A percentile compares a stretch with the other conserved stretches of the same genome.
phyloP scores from a whole-genome alignment of 2,329 filamentous ascomycete genomes.

The Pseudogymnoascus sp. region DNA sequence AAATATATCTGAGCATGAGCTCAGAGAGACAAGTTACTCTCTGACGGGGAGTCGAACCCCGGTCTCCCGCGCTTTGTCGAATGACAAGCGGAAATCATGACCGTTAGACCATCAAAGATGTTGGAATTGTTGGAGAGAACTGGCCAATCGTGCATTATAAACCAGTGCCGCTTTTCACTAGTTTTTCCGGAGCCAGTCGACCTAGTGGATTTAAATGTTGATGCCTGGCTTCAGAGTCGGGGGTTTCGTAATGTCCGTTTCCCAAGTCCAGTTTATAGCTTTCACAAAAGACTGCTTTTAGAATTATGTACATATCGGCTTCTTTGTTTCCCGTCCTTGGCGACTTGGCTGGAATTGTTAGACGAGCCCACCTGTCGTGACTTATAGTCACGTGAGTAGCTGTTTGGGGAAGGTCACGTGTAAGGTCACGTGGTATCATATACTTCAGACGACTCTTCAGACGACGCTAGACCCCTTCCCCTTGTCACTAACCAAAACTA shows the following conservation, averaged over 20 bases:
- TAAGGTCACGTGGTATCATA: background rate
- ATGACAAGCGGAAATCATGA: conserved; percentile 25
- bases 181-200: background rate
- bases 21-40: conserved; percentile 16
- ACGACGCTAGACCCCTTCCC: background rate
- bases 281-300: background rate
- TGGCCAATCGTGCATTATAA: background rate
- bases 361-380: no score
- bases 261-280: background rate
- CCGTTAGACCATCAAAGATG: conserved; percentile 23
- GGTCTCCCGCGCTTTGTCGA: conserved; percentile 21
- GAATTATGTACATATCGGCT: conserved; percentile 3
- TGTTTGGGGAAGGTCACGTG: no score
- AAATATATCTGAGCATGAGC: conserved; percentile 9
- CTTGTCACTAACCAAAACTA: background rate
- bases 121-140: background rate
- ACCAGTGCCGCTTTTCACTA: background rate
- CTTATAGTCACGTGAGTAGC: background rate
- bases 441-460: background rate
- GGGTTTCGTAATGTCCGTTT: background rate
- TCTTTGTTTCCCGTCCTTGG: background rate
- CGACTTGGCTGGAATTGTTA: background rate
- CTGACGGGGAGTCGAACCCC: conserved; percentile 25
- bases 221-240: background rate
- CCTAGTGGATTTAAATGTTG: background rate